These are phyloP conservation scores for Cryphonectria nitschkei DNA, from an alignment of 2,329 filamentous ascomycete species.

Conservation along the genomic window DNA sequence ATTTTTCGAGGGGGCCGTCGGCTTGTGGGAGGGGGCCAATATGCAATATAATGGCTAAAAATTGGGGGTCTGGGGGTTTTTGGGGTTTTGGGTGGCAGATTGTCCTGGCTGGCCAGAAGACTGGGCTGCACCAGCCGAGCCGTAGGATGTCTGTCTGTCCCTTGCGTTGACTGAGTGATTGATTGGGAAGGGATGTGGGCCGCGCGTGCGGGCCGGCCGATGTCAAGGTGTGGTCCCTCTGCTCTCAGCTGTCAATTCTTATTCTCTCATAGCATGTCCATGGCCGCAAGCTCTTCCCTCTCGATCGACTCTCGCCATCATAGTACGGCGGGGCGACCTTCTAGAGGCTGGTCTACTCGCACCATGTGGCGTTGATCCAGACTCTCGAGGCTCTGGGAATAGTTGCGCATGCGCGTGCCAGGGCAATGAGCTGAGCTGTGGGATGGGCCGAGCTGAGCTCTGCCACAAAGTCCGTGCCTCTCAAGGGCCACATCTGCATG, in stretches of 20 bases:
- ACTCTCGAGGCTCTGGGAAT: neutral
- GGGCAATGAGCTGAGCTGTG: neutral
- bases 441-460: neutral
- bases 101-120: neutral
- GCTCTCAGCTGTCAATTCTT: neutral
- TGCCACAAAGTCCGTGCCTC: neutral
- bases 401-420: neutral
- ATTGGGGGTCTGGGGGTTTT: neutral
- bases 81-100: neutral
- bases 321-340: neutral
- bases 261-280: neutral
- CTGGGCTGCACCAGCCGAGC: neutral
- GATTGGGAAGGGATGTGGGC: neutral
- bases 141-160: constrained; percentile 1
- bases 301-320: neutral
- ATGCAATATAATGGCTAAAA: neutral
- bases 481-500: neutral
- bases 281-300: neutral
- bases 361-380: constrained; percentile 1
- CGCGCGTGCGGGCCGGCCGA: neutral
- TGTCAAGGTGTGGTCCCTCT: neutral
- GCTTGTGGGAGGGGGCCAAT: neutral
- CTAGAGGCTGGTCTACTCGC: neutral
- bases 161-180: neutral
- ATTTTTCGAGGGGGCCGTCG: neutral